Base-by-base conservation (phyloP, 495 filamentous ascomycete genomes). In the Xylaria venustula region DNA sequence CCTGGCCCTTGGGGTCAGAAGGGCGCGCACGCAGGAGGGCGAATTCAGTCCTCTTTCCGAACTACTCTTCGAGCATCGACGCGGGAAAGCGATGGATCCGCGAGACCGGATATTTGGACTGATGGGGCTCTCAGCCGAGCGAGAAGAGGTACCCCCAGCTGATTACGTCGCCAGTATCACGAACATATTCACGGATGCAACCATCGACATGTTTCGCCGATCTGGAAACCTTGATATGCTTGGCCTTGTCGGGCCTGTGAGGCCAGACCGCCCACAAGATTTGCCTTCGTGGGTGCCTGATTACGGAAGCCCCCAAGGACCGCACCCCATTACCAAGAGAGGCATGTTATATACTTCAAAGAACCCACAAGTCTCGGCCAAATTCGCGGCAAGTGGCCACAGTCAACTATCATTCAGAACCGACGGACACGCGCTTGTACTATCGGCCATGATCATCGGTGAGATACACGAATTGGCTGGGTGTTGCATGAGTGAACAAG, bases 201-300 rank as follows among this genome's bases (percentile, higher is more conserved):
- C 51, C 51, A 32, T 54, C 32, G 26, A 54, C 32, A 54, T 54
- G 23, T 37, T 54, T 26, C 51, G 30, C 12, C n/a, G 51, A 23
- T 54, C 51, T 37, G 32, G 32, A 37, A 41, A 54, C 25, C 51
- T 54, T 20, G 51, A 54, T 23, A 41, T 54, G 15, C 51, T 54
- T 54, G 51, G 51, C 40, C 51, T 54, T 41, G 51, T 54, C 15
- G 28, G 51, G n/a, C 40, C 51, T 41, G 32, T 40, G 30, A 54
- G 51, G 22, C 51, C 51, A 54, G 51, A 54, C 51, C 51, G 51
- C 28, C 51, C 51, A 37, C 6, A 54, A 54, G 4, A 54, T 41
- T 40, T 54, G 51, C 51, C 51, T 54, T 54, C 51, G 51, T 54
- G 51, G 51, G 51, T 54, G 28, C 51, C 51, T 54, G 51, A 54